Conservation (phyloP, 805 yeast species). For the Blastobotrys terrestris region DNA sequence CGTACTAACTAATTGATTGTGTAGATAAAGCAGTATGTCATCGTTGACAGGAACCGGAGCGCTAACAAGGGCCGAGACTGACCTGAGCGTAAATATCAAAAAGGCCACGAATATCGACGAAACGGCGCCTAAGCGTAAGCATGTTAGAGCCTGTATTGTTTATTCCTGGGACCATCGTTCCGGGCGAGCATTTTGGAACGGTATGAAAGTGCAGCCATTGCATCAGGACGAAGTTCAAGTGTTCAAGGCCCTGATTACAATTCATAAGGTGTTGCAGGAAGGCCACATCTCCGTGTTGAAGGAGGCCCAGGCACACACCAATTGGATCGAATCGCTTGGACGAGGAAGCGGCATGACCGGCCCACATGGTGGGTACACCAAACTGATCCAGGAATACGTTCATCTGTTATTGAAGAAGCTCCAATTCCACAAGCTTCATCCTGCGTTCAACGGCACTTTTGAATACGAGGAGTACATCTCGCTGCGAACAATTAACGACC, state of each 20-base stretch:
- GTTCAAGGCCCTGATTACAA: constrained; percentile 76
- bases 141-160: constrained; percentile 91
- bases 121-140: constrained; percentile 91
- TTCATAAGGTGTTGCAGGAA: constrained; percentile 93
- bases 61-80: constrained; percentile 31
- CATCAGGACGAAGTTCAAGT: constrained; percentile 77
- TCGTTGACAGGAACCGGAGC: constrained; percentile 16
- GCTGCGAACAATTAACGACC: constrained; percentile 79
- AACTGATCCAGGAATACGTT: constrained; percentile 72
- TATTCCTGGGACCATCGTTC: constrained; percentile 94
- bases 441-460: constrained; percentile 90
- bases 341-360: constrained; percentile 36
- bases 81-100: constrained; percentile 47
- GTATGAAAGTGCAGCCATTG: constrained; percentile 70
- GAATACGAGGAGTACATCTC: constrained; percentile 95
- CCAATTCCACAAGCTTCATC: constrained; percentile 74
- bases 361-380: constrained; percentile 43
- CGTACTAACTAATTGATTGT: too few relatives aligned
- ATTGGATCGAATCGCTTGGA: constrained; percentile 70
- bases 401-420: constrained; percentile 64
- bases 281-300: constrained; percentile 84
- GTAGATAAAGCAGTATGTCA: constrained; percentile 2
- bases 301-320: constrained; percentile 73
- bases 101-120: constrained; percentile 86
- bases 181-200: constrained; percentile 78